These are phyloP conservation scores for Zymoseptoria pseudotritici DNA, from an alignment of 2,329 filamentous ascomycete species.

Conservation along the genomic window DNA sequence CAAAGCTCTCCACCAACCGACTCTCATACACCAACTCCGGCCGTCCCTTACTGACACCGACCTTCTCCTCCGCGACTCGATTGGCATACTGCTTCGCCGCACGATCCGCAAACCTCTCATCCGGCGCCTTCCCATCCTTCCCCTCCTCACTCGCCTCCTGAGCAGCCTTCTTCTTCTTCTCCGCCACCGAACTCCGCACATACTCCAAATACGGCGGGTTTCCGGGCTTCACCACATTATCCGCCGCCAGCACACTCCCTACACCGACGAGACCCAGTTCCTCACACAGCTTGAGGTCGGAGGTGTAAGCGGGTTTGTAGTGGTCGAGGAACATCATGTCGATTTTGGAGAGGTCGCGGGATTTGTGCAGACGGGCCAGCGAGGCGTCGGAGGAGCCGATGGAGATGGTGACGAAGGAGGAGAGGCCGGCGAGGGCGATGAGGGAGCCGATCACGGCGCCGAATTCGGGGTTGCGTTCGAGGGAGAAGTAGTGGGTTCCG, in stretches of 20 bases:
- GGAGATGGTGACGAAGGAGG: slow-evolving; percentile 60
- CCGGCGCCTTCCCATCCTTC: slow-evolving; percentile 25
- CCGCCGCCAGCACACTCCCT: slow-evolving; percentile 58
- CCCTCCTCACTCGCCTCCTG: slow-evolving; percentile 21
- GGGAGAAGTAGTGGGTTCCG: slow-evolving; percentile 59
- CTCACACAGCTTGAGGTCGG: slow-evolving; percentile 71
- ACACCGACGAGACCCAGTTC: slow-evolving; percentile 56
- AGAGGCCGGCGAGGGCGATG: slow-evolving; percentile 67
- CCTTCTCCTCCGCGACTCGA: slow-evolving; percentile 40
- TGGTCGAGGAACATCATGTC: slow-evolving; percentile 76
- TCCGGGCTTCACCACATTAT: slow-evolving; percentile 65
- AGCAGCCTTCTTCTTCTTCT: slow-evolving; percentile 48
- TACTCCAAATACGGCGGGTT: slow-evolving; percentile 66
- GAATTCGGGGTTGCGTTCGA: slow-evolving; percentile 69
- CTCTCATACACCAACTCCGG: slow-evolving; percentile 61
- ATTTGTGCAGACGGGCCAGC: slow-evolving; percentile 51
- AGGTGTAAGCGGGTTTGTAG: slow-evolving; percentile 67
- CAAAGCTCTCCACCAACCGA: slow-evolving; percentile 55
- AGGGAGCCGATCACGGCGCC: slow-evolving; percentile 61
- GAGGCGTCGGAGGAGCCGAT: slow-evolving; percentile 63
- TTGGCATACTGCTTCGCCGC: slow-evolving; percentile 44
- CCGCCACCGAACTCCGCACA: slow-evolving; percentile 55
- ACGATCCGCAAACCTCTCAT: slow-evolving; percentile 37
- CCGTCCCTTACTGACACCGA: slow-evolving; percentile 46
- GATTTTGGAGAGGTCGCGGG: slow-evolving; percentile 50